Conservation (phyloP, 345 rosid genomes). For the Melastoma malabathricum region DNA sequence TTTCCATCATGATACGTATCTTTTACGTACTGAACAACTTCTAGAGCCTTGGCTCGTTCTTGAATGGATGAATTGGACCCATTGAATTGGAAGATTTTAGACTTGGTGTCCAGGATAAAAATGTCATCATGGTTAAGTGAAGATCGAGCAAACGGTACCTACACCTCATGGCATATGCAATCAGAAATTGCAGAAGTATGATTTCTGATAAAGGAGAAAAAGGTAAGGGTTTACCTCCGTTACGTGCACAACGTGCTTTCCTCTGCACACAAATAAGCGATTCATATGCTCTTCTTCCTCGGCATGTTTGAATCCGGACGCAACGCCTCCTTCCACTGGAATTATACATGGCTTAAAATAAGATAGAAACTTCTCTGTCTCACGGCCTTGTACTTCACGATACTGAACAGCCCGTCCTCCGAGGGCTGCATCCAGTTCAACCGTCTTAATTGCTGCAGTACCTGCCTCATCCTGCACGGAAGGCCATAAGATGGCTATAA, state of each 20-base stretch:
- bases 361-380: slow-evolving; percentile 85
- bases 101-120: slow-evolving; percentile 86
- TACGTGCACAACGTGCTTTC: slow-evolving; percentile 86
- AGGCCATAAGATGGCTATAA: slow-evolving; percentile 9
- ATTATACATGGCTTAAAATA: slow-evolving; percentile 96
- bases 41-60: slow-evolving; percentile 99
- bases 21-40: slow-evolving; percentile 91
- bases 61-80: slow-evolving; percentile 94
- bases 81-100: slow-evolving; percentile 88
- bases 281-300: slow-evolving; percentile 65
- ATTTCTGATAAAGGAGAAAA: too few relatives aligned
- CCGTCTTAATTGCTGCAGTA: slow-evolving; percentile 74
- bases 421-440: slow-evolving; percentile 95
- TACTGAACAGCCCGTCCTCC: slow-evolving; percentile 99
- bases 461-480: slow-evolving; percentile 88
- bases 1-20: slow-evolving; percentile 94
- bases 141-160: slow-evolving; percentile 91
- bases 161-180: slow-evolving; percentile 13
- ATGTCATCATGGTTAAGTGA: slow-evolving; percentile 94
- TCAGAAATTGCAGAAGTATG: not conserved
- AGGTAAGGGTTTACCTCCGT: slow-evolving; percentile 54
- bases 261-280: slow-evolving; percentile 78
- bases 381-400: slow-evolving; percentile 95
- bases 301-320: slow-evolving; percentile 76
- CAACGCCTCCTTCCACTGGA: slow-evolving; percentile 90